phyloP scores from a whole-genome alignment of 352 stramenopile species.

The Phytopythium aichiense region DNA sequence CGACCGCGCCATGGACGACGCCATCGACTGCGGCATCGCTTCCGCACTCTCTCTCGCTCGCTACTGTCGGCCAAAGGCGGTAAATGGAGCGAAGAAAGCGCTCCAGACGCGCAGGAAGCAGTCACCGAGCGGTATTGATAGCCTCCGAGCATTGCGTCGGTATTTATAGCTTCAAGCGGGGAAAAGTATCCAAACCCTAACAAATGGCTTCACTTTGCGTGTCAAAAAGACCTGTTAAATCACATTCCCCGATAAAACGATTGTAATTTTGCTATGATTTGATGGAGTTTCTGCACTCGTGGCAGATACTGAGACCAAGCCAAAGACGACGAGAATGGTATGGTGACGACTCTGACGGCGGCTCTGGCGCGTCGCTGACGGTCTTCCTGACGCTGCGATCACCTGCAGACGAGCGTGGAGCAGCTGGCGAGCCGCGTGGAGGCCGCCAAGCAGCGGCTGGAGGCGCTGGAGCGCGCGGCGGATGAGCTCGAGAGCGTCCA shows the following conservation, averaged over 20 bases:
- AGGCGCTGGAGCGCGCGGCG: conserved; percentile 35
- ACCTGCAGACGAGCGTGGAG: conserved; percentile 20
- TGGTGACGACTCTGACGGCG: not conserved
- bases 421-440: conserved; percentile 28
- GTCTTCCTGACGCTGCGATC: not conserved
- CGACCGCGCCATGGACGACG: conserved; percentile 36
- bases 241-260: not conserved
- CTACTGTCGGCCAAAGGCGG: not conserved
- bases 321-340: not conserved
- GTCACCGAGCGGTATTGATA: not conserved
- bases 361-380: not conserved
- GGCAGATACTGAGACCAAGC: not conserved
- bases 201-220: not conserved
- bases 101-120: not conserved
- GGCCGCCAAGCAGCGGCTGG: conserved; percentile 29
- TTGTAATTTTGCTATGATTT: not conserved
- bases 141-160: not conserved
- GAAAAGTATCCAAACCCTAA: not conserved
- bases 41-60: not conserved
- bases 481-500: conserved; percentile 48
- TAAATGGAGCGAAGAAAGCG: not conserved
- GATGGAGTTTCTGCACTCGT: not conserved
- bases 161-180: not conserved
- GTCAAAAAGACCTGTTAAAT: not conserved
- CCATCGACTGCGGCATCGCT: conserved; percentile 17